These are phyloP conservation scores for Globisporangium carolinianum DNA, from an alignment of 352 stramenopile genomes.

Conservation along the genomic window DNA sequence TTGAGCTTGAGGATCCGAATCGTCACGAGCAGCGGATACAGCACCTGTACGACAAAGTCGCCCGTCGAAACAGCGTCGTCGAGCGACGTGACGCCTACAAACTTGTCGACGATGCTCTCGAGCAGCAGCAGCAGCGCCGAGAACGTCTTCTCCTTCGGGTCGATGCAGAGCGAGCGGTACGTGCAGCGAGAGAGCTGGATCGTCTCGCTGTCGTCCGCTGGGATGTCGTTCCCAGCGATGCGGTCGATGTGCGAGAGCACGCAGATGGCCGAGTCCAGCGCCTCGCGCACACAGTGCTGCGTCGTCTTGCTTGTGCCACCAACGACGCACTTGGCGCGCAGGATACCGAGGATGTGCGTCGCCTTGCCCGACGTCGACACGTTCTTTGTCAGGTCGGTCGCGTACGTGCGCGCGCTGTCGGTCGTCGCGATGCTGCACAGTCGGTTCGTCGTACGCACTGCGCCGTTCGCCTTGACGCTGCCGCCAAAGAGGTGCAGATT, in stretches of 20 bases:
- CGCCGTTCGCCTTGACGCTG: conserved; percentile 19
- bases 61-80: not conserved
- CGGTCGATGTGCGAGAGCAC: conserved; percentile 75
- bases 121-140: conserved; percentile 49
- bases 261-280: conserved; percentile 62
- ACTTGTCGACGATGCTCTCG: conserved; percentile 22
- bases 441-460: conserved; percentile 11
- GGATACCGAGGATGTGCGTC: conserved; percentile 32
- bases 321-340: conserved; percentile 36
- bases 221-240: conserved; percentile 66
- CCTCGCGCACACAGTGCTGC: conserved; percentile 40
- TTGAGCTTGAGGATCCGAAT: conserved; percentile 80
- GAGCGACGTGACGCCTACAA: conserved; percentile 17
- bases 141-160: conserved; percentile 72
- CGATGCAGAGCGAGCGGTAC: conserved; percentile 76
- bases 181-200: conserved; percentile 73
- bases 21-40: conserved; percentile 73
- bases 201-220: conserved; percentile 62
- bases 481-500: conserved; percentile 46
- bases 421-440: conserved; percentile 26
- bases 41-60: conserved; percentile 27
- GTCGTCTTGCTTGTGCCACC: conserved; percentile 14
- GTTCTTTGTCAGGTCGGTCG: conserved; percentile 34
- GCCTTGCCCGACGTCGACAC: conserved; percentile 53
- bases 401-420: conserved; percentile 34